These are phyloP conservation scores for Pseudofabraea citricarpa DNA, from an alignment of 2,329 filamentous ascomycete species.

Conservation along the genomic window DNA sequence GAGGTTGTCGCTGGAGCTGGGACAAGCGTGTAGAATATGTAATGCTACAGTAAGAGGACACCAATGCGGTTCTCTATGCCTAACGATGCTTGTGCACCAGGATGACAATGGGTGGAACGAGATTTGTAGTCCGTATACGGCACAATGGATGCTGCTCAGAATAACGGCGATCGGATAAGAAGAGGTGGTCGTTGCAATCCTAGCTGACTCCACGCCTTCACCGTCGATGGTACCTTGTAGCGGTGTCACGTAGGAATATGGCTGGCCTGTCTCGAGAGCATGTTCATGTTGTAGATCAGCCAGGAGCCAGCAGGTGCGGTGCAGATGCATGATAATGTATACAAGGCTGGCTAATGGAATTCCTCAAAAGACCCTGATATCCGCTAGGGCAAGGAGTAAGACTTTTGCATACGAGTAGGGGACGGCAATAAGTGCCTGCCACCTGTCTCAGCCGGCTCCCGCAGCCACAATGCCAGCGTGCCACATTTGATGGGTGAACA, in stretches of 20 bases:
- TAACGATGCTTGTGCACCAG: too few species aligned
- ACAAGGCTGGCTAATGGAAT: not conserved
- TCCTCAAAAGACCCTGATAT: not conserved
- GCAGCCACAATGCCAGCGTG: not conserved
- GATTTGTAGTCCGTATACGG: not conserved
- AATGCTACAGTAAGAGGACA: too few species aligned
- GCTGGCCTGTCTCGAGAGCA: too few species aligned
- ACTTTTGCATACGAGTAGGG: not conserved
- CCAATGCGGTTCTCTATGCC: too few species aligned
- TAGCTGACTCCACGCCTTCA: constrained; percentile 5
- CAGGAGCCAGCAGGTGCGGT: not conserved
- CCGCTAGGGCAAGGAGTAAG: not conserved
- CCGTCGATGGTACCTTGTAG: not conserved
- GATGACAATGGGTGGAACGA: not conserved
- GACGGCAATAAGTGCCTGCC: not conserved
- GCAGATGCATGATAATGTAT: not conserved
- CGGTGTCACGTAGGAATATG: too few species aligned
- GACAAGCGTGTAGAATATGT: too few species aligned
- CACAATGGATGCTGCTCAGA: constrained; percentile 3
- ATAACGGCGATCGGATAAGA: constrained; percentile 16
- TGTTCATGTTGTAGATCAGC: not conserved
- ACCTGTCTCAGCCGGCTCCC: constrained; percentile 1
- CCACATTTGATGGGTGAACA: not conserved
- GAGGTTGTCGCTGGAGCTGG: too few species aligned
- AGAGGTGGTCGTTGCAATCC: constrained; percentile 21